These are phyloP conservation scores for Trichosporon asahii DNA, from an alignment of 1,284 basidiomycete species.

Conservation along the genomic window DNA sequence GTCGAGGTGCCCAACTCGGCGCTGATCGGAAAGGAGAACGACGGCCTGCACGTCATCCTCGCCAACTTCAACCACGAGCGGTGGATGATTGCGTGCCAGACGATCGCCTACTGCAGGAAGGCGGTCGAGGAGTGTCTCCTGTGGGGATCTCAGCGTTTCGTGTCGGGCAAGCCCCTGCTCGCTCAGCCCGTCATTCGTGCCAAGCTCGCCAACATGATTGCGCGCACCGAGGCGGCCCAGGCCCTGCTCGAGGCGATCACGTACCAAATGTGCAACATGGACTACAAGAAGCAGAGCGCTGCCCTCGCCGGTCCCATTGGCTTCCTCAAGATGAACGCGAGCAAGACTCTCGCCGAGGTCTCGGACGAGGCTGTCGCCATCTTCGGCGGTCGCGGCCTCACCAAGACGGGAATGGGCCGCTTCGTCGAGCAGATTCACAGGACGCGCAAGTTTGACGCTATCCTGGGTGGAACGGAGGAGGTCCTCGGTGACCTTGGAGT, in stretches of 20 bases:
- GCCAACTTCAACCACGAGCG: conserved; percentile 49
- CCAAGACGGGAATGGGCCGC: conserved; percentile 55
- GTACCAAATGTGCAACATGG: conserved; percentile 84
- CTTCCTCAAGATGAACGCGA: conserved; percentile 61
- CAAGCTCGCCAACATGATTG: conserved; percentile 72
- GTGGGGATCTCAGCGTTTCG: conserved; percentile 73
- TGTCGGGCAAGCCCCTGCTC: conserved; percentile 77
- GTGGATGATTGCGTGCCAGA: conserved; percentile 21
- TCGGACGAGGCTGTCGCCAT: conserved; percentile 56
- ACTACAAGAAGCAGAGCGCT: conserved; percentile 64
- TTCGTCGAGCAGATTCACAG: conserved; percentile 56
- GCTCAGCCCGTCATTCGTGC: conserved; percentile 74
- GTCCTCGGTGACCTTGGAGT: conserved; percentile 57
- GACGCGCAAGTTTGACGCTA: conserved; percentile 81
- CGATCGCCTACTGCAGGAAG: conserved; percentile 21
- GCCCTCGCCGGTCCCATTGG: conserved; percentile 51
- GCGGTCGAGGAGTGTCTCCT: conserved; percentile 52
- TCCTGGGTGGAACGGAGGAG: conserved; percentile 55
- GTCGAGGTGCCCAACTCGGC: conserved; percentile 79
- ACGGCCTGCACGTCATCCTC: conserved; percentile 73
- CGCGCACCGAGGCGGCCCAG: conserved; percentile 76
- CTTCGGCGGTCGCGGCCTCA: conserved; percentile 42
- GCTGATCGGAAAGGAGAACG: conserved; percentile 77
- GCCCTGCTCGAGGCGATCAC: conserved; percentile 86
- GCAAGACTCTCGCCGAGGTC: conserved; percentile 50